These are phyloP conservation scores for Ustulina deusta DNA, from an alignment of 2,329 filamentous ascomycete species.

Conservation along the genomic window DNA sequence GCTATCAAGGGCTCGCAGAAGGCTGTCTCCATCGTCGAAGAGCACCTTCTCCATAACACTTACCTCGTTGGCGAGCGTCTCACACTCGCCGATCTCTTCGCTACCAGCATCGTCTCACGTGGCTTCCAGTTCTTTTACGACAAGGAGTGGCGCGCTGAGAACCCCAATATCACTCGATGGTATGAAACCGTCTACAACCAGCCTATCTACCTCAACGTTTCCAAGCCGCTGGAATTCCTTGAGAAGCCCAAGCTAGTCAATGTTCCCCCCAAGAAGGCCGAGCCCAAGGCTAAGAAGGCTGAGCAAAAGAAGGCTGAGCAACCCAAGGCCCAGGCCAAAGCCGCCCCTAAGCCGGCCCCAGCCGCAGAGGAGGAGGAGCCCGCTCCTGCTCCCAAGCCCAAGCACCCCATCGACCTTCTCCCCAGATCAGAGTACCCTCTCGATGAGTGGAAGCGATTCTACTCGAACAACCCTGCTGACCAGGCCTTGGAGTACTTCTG, in stretches of 20 bases:
- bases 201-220: conserved; percentile 86
- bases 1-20: conserved; percentile 75
- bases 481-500: conserved; percentile 97
- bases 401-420: conserved; percentile 93
- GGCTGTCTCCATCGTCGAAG: conserved; percentile 79
- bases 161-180: conserved; percentile 93
- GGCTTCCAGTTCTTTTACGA: conserved; percentile 96
- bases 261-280: conserved; percentile 80
- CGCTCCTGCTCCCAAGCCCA: conserved; percentile 80
- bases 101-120: conserved; percentile 80
- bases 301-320: conserved; percentile 35
- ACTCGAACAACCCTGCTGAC: conserved; percentile 93
- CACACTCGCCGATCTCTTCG: conserved; percentile 94
- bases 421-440: conserved; percentile 83
- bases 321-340: conserved; percentile 40
- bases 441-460: conserved; percentile 98
- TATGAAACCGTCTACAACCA: conserved; percentile 94
- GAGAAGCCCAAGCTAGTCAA: conserved; percentile 82
- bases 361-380: conserved; percentile 52
- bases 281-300: conserved; percentile 65
- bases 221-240: conserved; percentile 79
- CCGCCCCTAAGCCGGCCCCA: conserved; percentile 61
- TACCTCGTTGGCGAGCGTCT: conserved; percentile 98
- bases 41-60: conserved; percentile 91
- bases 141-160: conserved; percentile 83